Base-by-base conservation (phyloP, 2,329 filamentous ascomycete species). In the Colletotrichum cordylinicola region DNA sequence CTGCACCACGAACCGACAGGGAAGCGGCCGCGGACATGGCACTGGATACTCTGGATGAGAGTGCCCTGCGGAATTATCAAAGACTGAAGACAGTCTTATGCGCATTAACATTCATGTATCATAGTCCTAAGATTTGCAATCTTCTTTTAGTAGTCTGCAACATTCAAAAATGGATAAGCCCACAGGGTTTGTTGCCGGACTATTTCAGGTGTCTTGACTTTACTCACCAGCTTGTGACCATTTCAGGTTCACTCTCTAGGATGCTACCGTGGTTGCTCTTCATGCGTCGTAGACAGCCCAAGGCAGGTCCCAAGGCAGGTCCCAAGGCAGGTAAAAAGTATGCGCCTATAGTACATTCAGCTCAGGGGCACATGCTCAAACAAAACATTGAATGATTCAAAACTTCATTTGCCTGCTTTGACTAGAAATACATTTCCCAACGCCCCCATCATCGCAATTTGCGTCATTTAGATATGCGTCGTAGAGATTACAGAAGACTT, bases 321-420 rank as follows among this genome's bases (percentile, higher is more conserved):
- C n/a, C n/a, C n/a, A n/a, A n/a, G n/a, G n/a, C n/a, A n/a, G n/a
- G n/a, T n/a, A n/a, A n/a, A n/a, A n/a, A n/a, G n/a, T n/a, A n/a
- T n/a, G n/a, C n/a, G n/a, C n/a, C n/a, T n/a, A 24, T 0, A 56
- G 0, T 29, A 27, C 21, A 58, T 4, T 18, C 21, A 27, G 29
- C 55, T 48, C 1, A 48, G 0, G 3, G 3, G 27, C 21, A 29
- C 7, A 62, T 10, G 3, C n/a, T 35, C 0, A 0, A 62, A n/a
- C n/a, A n/a, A n/a, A n/a, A n/a, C n/a, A n/a, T n/a, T n/a, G n/a
- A n/a, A n/a, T n/a, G 13, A 56, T 33, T 73, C 73, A 68, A 73
- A 73, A 52, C 56, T n/a, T 48, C 29, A 35, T 75, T 67, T 75
- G 56, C 62, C 39, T 75, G 55, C 39, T 48, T 67, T 75, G 39